A percentile compares a stretch with the other conserved stretches of the same genome.
phyloP scores from a whole-genome alignment of 257 asterid genomes.

The Ilex aquifolium region DNA sequence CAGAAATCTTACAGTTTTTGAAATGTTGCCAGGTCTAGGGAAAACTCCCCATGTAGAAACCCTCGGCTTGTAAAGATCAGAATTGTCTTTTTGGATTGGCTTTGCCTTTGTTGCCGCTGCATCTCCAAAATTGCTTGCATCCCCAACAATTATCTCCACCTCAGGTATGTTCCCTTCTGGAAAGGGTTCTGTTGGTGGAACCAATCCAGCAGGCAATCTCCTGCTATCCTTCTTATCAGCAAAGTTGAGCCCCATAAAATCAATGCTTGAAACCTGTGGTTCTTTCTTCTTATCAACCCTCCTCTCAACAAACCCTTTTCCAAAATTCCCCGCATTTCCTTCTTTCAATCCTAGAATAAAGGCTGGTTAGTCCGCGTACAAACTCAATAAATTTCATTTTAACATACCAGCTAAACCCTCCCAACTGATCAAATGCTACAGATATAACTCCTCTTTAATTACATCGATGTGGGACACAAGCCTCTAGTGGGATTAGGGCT shows the following conservation, averaged over 20 bases:
- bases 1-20: conserved; percentile 56
- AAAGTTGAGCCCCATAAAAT: conserved; percentile 84
- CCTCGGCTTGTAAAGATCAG: conserved; percentile 72
- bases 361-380: conserved; percentile 4
- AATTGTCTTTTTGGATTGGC: conserved; percentile 29
- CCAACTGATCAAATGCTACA: not conserved
- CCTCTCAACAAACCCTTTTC: conserved; percentile 20
- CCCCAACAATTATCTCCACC: conserved; percentile 80
- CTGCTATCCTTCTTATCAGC: conserved; percentile 69
- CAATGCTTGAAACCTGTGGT: conserved; percentile 50
- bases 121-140: conserved; percentile 55
- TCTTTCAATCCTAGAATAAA: conserved; percentile 32
- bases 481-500: no score
- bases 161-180: conserved; percentile 64
- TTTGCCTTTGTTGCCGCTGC: conserved; percentile 17
- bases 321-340: conserved; percentile 22
- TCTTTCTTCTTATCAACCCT: conserved; percentile 29
- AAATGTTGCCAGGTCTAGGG: conserved; percentile 83
- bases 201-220: conserved; percentile 75
- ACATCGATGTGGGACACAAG: not conserved
- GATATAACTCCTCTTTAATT: not conserved
- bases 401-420: not conserved
- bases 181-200: conserved; percentile 51
- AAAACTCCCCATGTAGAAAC: conserved; percentile 98
- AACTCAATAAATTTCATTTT: conserved; percentile 6